phyloP scores from a whole-genome alignment of 2,329 filamentous ascomycete species.

The Talaromyces sp. region DNA sequence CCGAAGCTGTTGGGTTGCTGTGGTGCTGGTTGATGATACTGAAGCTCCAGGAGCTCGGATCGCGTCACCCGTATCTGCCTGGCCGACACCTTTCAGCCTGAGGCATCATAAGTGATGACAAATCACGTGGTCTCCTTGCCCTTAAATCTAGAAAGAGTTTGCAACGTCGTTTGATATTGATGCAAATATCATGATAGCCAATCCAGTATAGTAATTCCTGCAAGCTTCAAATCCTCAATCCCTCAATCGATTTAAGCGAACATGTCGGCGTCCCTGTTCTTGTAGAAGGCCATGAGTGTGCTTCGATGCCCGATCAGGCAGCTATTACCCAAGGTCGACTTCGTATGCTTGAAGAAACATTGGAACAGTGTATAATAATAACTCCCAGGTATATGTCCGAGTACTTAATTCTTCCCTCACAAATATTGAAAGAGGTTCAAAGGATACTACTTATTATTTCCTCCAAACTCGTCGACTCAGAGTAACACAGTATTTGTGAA shows the following conservation, averaged over 20 bases:
- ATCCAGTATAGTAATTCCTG: background rate
- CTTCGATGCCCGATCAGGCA: slow-evolving; percentile 18
- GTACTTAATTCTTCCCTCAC: background rate
- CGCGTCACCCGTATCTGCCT: slow-evolving; percentile 17
- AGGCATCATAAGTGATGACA: background rate
- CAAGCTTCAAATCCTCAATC: background rate
- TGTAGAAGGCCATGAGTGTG: background rate
- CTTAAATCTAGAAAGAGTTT: background rate
- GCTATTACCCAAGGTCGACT: slow-evolving; percentile 6
- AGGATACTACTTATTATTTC: no score
- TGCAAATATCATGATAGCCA: background rate
- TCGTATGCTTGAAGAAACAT: background rate
- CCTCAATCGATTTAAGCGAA: background rate
- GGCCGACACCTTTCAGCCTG: slow-evolving; percentile 4
- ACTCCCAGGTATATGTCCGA: background rate
- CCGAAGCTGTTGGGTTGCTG: slow-evolving; percentile 7
- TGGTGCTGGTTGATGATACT: background rate
- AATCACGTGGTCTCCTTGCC: slow-evolving; percentile 7
- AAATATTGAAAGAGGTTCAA: background rate
- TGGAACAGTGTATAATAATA: background rate
- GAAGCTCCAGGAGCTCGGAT: slow-evolving; percentile 15
- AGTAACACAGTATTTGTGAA: background rate
- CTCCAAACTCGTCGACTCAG: background rate
- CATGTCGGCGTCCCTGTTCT: background rate
- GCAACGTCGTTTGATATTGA: background rate